Evolutionary conservation across 805 yeast species (phyloP).

Genomic region (Clavispora vitiphila): DNA sequence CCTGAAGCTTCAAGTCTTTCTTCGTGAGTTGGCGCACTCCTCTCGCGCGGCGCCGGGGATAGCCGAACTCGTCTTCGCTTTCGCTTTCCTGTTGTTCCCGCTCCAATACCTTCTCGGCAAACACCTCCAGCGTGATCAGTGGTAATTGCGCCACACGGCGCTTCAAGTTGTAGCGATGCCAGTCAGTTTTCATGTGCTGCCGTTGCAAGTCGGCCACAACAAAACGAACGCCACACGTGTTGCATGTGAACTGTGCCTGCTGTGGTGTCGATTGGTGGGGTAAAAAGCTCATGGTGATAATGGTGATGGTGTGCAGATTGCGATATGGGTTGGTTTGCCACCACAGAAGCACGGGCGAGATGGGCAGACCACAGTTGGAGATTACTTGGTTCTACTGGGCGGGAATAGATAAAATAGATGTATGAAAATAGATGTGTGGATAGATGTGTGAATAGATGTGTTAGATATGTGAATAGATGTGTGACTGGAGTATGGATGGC

Average conservation of each 20-base stretch:
- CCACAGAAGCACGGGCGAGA: too few species aligned
- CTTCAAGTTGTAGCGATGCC: constrained; percentile 43
- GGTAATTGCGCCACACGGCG: constrained; percentile 40
- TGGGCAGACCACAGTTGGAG: too few species aligned
- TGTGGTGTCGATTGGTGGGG: constrained; percentile 26
- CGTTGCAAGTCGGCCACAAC: constrained; percentile 81
- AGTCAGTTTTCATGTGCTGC: constrained; percentile 44
- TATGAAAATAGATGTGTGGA: too few species aligned
- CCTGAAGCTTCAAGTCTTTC: constrained; percentile 35
- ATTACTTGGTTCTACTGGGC: too few species aligned
- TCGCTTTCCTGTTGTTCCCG: constrained; percentile 7
- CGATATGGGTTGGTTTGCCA: neutral
- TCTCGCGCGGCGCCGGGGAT: constrained; percentile 20
- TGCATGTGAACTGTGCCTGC: constrained; percentile 56
- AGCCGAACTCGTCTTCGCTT: constrained; percentile 53
- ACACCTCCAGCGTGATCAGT: constrained; percentile 39
- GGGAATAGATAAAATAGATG: too few species aligned
- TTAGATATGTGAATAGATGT: too few species aligned
- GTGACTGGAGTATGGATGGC: too few species aligned
- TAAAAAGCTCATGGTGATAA: constrained; percentile 5
- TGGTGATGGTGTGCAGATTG: neutral
- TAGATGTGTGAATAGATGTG: too few species aligned
- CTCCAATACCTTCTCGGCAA: constrained; percentile 58
- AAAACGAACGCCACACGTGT: constrained; percentile 81
- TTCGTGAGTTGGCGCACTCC: constrained; percentile 34